A percentile compares a stretch with the other conserved stretches of the same genome.
Conservation (phyloP, 2,329 filamentous ascomycete genomes). For the Pseudofabraea citricarpa region DNA sequence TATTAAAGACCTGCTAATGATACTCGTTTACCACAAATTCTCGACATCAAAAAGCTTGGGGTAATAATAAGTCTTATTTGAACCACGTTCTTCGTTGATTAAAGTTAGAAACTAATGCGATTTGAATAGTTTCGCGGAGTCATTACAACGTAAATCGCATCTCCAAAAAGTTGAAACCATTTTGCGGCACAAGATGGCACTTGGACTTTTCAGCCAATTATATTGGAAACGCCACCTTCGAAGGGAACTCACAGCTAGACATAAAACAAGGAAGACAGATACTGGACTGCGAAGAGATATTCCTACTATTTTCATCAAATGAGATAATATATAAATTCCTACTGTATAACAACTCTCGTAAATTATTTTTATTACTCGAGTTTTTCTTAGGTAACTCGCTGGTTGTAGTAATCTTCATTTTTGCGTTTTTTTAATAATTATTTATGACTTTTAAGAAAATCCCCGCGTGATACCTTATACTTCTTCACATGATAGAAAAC, state of each 20-base stretch:
- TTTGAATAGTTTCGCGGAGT: background rate
- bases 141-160: background rate
- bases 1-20: background rate
- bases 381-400: too few species aligned
- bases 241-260: background rate
- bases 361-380: too few species aligned
- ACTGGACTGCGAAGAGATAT: background rate
- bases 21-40: background rate
- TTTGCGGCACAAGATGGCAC: background rate
- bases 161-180: background rate
- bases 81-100: background rate
- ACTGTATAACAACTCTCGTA: too few species aligned
- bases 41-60: background rate
- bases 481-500: too few species aligned
- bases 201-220: background rate
- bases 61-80: background rate
- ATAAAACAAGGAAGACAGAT: background rate
- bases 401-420: too few species aligned
- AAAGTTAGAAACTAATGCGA: background rate
- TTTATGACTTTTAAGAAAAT: too few species aligned
- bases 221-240: background rate
- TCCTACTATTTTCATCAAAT: background rate
- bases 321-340: background rate
- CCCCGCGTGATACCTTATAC: too few species aligned
- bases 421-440: too few species aligned